These are phyloP conservation scores for Abrus precatorius DNA, from an alignment of 306 rosid genomes.

Conservation along the genomic window DNA sequence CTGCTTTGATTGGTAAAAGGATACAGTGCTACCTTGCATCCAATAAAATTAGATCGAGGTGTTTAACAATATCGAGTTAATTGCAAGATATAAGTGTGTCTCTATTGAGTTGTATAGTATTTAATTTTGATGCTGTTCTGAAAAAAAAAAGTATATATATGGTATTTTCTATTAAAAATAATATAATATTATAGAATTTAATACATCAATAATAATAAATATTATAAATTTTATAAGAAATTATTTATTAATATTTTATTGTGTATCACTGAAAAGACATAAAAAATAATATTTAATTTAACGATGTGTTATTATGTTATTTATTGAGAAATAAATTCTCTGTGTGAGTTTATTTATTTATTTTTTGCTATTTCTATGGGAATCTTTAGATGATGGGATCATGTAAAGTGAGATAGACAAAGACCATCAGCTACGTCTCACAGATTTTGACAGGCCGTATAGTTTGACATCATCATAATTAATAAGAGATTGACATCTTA, in stretches of 20 bases:
- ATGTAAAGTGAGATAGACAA: not conserved
- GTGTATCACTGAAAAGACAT: too few species aligned
- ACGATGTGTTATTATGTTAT: not conserved
- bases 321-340: not conserved
- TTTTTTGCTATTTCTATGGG: too few species aligned
- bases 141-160: not conserved
- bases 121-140: not conserved
- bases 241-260: too few species aligned
- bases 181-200: too few species aligned
- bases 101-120: not conserved
- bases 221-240: too few species aligned
- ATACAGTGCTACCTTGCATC: not conserved
- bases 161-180: too few species aligned
- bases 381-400: not conserved
- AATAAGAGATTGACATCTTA: not conserved
- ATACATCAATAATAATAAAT: too few species aligned
- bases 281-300: not conserved
- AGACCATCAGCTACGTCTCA: not conserved
- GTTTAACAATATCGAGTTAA: not conserved
- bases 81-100: not conserved
- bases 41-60: too few species aligned
- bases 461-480: not conserved
- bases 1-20: slow-evolving; percentile 29
- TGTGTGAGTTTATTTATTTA: too few species aligned
- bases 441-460: not conserved